Percentiles rank a stretch among this genome's conserved stretches.
Evolutionary conservation across 2,329 filamentous ascomycete species (phyloP).

Genomic region (Trichoderma pleuroti): DNA sequence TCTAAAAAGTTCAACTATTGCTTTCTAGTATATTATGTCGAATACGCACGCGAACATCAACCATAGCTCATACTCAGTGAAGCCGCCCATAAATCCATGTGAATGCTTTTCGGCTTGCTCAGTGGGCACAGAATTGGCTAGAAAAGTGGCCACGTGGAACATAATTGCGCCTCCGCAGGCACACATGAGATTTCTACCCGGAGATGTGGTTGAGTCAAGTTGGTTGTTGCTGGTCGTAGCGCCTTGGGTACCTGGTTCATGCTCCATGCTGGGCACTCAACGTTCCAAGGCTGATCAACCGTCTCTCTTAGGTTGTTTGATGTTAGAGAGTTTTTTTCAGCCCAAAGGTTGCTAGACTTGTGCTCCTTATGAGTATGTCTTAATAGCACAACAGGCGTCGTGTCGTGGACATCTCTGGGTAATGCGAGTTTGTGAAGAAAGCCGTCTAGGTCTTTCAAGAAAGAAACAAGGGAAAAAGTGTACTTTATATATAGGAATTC

Average conservation of each 20-base stretch:
- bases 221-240: not conserved
- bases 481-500: not conserved
- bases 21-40: not conserved
- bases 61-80: not conserved
- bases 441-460: not conserved
- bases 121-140: not conserved
- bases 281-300: not conserved
- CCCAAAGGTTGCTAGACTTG: not conserved
- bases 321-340: not conserved
- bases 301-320: not conserved
- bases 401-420: not conserved
- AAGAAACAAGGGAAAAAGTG: not conserved
- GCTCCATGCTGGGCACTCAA: not conserved
- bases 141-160: not conserved
- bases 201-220: not conserved
- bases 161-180: not conserved
- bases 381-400: not conserved
- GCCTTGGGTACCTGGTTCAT: not conserved
- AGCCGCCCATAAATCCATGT: no score
- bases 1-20: not conserved
- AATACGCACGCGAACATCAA: not conserved
- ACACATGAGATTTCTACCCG: not conserved
- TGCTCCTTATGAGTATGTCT: not conserved
- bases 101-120: not conserved
- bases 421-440: not conserved